Conservation (phyloP, 495 filamentous ascomycete species). For the Bathelium albidoporum region DNA sequence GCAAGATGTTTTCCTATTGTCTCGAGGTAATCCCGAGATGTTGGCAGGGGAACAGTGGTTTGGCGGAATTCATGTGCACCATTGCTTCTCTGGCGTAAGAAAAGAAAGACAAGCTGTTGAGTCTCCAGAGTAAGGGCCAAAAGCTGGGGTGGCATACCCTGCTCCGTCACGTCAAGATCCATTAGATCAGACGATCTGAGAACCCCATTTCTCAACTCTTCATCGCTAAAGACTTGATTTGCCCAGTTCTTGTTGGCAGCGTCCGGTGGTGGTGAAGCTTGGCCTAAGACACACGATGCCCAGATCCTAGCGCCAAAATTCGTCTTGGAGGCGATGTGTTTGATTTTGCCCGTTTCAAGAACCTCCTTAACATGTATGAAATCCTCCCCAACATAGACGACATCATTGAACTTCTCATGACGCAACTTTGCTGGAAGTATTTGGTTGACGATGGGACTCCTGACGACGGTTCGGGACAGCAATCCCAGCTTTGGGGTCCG, state of each 20-base stretch:
- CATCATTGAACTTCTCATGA: slow-evolving; percentile 61
- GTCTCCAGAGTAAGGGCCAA: slow-evolving; percentile 61
- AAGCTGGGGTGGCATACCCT: slow-evolving; percentile 57
- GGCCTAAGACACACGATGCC: slow-evolving; percentile 50
- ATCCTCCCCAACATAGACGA: slow-evolving; percentile 66
- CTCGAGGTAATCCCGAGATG: slow-evolving; percentile 43
- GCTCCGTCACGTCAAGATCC: neutral
- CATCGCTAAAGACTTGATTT: slow-evolving; percentile 11
- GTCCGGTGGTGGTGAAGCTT: neutral
- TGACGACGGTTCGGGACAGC: slow-evolving; percentile 64
- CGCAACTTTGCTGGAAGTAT: slow-evolving; percentile 74
- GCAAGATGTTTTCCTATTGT: slow-evolving; percentile 68
- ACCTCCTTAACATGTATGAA: slow-evolving; percentile 64
- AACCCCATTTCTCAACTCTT: slow-evolving; percentile 22
- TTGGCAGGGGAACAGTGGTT: slow-evolving; percentile 46
- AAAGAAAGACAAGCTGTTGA: slow-evolving; percentile 63
- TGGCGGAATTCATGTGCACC: slow-evolving; percentile 49
- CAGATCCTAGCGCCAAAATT: slow-evolving; percentile 66
- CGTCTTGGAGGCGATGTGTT: slow-evolving; percentile 57
- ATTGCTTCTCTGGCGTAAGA: slow-evolving; percentile 38
- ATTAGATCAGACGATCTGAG: slow-evolving; percentile 3
- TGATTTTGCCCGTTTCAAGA: slow-evolving; percentile 50
- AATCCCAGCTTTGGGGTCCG: slow-evolving; percentile 44
- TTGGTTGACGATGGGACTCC: slow-evolving; percentile 64
- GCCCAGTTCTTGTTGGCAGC: slow-evolving; percentile 16